Percentiles rank a stretch among this genome's conserved stretches.
Evolutionary conservation across 2,329 filamentous ascomycete species (phyloP).

Genomic region (Fusarium globosum): DNA sequence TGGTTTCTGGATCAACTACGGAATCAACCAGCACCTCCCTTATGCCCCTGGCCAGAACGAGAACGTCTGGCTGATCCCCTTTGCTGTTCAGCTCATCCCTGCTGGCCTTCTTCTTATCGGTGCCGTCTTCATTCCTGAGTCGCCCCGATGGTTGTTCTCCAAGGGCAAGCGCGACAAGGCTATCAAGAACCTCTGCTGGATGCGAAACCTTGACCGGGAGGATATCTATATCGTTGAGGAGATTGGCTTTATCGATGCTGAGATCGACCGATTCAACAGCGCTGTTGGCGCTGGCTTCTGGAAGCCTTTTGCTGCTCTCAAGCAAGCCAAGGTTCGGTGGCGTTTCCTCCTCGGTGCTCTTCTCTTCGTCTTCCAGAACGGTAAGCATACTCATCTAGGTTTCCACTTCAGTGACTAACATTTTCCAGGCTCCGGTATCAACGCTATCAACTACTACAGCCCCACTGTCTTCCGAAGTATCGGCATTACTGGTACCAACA

Average conservation of each 20-base stretch:
- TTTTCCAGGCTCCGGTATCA: conserved; percentile 69
- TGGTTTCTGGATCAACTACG: conserved; percentile 75
- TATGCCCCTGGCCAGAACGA: conserved; percentile 50
- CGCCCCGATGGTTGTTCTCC: conserved; percentile 75
- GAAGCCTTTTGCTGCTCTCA: conserved; percentile 73
- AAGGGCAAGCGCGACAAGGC: conserved; percentile 70
- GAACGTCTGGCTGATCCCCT: conserved; percentile 72
- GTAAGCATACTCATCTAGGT: conserved; percentile 45
- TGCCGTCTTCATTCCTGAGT: conserved; percentile 70
- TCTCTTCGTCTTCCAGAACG: conserved; percentile 85
- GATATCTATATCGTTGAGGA: conserved; percentile 79
- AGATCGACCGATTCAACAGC: conserved; percentile 71
- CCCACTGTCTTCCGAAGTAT: conserved; percentile 58
- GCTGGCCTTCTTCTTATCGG: conserved; percentile 71
- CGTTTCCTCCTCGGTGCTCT: conserved; percentile 79
- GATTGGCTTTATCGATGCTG: conserved; percentile 75
- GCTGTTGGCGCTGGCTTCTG: conserved; percentile 78
- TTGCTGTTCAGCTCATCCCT: conserved; percentile 75
- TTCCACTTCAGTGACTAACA: conserved; percentile 9
- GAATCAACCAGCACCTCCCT: conserved; percentile 63
- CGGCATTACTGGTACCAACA: conserved; percentile 58
- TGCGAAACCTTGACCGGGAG: conserved; percentile 66
- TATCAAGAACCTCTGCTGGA: conserved; percentile 70
- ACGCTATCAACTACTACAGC: conserved; percentile 81
- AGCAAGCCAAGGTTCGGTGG: conserved; percentile 70